phyloP scores from a whole-genome alignment of 1,139 yeast species.

The Nakaseomyces uthaithaninus region DNA sequence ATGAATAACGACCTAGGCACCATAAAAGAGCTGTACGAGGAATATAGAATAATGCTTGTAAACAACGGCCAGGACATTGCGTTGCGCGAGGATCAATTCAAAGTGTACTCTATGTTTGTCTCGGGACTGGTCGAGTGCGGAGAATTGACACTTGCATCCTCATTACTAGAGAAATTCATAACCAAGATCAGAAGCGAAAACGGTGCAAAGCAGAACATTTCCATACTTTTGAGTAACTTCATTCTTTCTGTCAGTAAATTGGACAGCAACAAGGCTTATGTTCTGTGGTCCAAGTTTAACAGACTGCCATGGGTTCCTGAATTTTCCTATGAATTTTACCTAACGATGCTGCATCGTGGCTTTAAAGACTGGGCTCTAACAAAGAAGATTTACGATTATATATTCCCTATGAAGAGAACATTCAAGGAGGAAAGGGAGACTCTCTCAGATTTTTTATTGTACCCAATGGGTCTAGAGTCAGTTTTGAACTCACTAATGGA shows the following conservation, averaged over 20 bases:
- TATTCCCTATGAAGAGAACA: conserved; percentile 29
- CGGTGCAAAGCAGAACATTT: conserved; percentile 28
- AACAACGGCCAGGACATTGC: conserved; percentile 10
- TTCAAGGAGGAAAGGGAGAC: conserved; percentile 11
- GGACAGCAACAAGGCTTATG: conserved; percentile 30
- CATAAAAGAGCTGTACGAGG: conserved; percentile 31
- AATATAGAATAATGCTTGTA: conserved; percentile 26
- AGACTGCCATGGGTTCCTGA: conserved; percentile 36
- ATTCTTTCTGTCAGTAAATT: conserved; percentile 31
- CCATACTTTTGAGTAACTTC: conserved; percentile 31
- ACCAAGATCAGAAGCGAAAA: conserved; percentile 31
- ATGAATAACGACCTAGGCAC: conserved; percentile 28
- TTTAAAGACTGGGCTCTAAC: conserved; percentile 30
- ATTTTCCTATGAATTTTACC: conserved; percentile 35
- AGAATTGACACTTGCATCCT: conserved; percentile 44
- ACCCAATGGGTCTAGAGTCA: conserved; percentile 23
- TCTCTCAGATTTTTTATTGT: conserved; percentile 22
- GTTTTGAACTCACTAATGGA: conserved; percentile 26
- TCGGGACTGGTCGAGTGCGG: conserved; percentile 45
- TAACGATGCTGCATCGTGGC: conserved; percentile 29
- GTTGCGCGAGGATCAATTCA: conserved; percentile 35
- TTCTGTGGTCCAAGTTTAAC: conserved; percentile 32
- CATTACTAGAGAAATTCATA: conserved; percentile 42
- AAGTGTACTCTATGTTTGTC: conserved; percentile 44
- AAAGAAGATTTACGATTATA: conserved; percentile 32